Evolutionary conservation across 1,284 basidiomycete species (phyloP).

Genomic region (Cutaneotrichosporon dermatis): DNA sequence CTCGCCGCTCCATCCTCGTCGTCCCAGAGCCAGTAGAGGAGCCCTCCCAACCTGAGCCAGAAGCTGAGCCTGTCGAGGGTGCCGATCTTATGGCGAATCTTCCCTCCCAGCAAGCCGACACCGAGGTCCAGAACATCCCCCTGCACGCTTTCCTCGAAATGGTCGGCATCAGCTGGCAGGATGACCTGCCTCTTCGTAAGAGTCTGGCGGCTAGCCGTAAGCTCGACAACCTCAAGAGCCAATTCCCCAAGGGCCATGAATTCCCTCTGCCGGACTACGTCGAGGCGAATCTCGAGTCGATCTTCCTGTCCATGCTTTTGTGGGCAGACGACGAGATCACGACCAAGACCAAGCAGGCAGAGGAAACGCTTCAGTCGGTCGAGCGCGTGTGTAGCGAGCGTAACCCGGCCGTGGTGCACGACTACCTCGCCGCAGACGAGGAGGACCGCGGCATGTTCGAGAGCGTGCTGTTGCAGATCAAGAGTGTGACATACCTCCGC

Average conservation of each 20-base stretch:
- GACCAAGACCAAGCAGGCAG: constrained; percentile 30
- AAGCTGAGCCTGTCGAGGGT: background rate
- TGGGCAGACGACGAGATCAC: constrained; percentile 56
- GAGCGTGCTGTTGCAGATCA: constrained; percentile 65
- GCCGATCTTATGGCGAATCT: background rate
- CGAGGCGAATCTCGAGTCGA: constrained; percentile 39
- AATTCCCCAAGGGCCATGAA: constrained; percentile 16
- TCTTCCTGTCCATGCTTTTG: constrained; percentile 46
- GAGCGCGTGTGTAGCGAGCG: constrained; percentile 68
- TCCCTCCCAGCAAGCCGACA: background rate
- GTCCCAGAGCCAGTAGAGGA: background rate
- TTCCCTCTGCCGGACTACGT: constrained; percentile 42
- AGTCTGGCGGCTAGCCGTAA: constrained; percentile 25
- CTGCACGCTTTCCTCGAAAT: constrained; percentile 80
- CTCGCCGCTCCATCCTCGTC: background rate
- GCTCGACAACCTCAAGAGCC: constrained; percentile 14
- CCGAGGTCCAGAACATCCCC: constrained; percentile 31
- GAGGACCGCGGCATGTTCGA: constrained; percentile 68
- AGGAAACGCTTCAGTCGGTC: constrained; percentile 51
- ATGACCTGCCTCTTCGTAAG: constrained; percentile 34
- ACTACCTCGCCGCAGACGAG: constrained; percentile 70
- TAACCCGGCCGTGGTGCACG: constrained; percentile 72
- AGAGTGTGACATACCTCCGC: constrained; percentile 64
- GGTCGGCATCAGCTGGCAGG: constrained; percentile 55
- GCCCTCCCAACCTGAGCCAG: background rate